Percentiles rank a stretch among this genome's conserved stretches.
Evolutionary conservation across 1,284 basidiomycete species (phyloP).

Genomic region (Trametes versicolor): DNA sequence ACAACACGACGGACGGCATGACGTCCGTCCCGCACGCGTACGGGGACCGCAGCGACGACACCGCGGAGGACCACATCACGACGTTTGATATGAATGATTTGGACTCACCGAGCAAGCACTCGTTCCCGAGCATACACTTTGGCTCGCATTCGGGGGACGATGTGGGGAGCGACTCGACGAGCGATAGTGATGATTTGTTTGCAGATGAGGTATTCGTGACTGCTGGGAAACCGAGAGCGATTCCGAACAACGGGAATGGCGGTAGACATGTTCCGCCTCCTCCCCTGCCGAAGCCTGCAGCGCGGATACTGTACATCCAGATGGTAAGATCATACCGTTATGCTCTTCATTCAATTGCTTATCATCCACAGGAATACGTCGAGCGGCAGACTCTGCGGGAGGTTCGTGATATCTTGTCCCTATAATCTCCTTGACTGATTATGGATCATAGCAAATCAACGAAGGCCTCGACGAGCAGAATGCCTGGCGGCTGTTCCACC

Average conservation of each 20-base stretch:
- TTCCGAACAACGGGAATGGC: conserved; percentile 24
- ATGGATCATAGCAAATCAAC: conserved; percentile 67
- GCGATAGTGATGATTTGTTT: conserved; percentile 48
- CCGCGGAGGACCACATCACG: conserved; percentile 58
- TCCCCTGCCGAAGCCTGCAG: conserved; percentile 54
- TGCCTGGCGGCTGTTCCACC: conserved; percentile 90
- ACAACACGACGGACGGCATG: conserved; percentile 55
- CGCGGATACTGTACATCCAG: conserved; percentile 82
- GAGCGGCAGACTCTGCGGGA: conserved; percentile 86
- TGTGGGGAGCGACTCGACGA: conserved; percentile 52
- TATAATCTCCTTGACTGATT: neutral
- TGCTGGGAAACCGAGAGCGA: conserved; percentile 14
- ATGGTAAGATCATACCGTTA: conserved; percentile 64
- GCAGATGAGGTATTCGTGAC: conserved; percentile 39
- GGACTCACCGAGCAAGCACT: conserved; percentile 58
- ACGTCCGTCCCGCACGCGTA: conserved; percentile 59
- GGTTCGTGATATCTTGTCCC: conserved; percentile 49
- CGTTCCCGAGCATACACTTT: conserved; percentile 85
- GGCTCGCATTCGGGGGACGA: conserved; percentile 52
- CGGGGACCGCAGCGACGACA: conserved; percentile 22
- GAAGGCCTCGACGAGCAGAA: conserved; percentile 87
- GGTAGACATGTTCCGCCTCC: conserved; percentile 39
- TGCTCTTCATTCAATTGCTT: conserved; percentile 4
- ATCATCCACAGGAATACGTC: conserved; percentile 78
- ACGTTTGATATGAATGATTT: conserved; percentile 69